These are phyloP conservation scores for Plasmodium fragile DNA, from an alignment of 169 alveolate species.

Conservation along the genomic window DNA sequence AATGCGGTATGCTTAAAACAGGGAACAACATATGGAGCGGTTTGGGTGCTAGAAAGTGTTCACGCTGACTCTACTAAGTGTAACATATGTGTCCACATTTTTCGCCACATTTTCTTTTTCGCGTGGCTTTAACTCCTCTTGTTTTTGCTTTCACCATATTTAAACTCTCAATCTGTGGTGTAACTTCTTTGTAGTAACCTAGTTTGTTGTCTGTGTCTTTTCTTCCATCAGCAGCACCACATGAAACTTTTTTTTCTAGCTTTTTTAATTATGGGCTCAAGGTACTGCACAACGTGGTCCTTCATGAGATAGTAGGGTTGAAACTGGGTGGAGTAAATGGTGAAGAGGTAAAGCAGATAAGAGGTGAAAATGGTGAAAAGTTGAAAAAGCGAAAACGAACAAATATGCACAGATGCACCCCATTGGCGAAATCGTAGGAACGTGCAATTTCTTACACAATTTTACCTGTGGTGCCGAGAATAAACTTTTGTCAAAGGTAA, in stretches of 20 bases:
- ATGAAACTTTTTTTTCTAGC: slow-evolving; percentile 17
- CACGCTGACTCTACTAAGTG: background rate
- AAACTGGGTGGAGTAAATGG: slow-evolving; percentile 36
- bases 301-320: slow-evolving; percentile 40
- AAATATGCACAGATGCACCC: background rate
- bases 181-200: background rate
- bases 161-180: background rate
- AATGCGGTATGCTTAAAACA: background rate
- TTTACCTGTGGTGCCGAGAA: slow-evolving; percentile 63
- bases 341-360: no score
- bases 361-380: slow-evolving; percentile 7
- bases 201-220: background rate
- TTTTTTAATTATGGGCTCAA: slow-evolving; percentile 65
- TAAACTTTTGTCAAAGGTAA: slow-evolving; percentile 23
- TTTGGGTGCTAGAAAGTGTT: background rate
- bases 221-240: slow-evolving; percentile 34
- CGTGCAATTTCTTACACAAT: background rate
- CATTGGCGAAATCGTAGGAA: background rate
- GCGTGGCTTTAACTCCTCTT: background rate
- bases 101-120: background rate
- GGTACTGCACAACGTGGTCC: slow-evolving; percentile 33
- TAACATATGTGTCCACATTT: background rate
- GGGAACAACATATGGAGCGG: background rate
- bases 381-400: background rate
- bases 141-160: slow-evolving; percentile 2